These are phyloP conservation scores for Ettlia oleoabundans DNA, from an alignment of 139 green algal species.

Conservation along the genomic window DNA sequence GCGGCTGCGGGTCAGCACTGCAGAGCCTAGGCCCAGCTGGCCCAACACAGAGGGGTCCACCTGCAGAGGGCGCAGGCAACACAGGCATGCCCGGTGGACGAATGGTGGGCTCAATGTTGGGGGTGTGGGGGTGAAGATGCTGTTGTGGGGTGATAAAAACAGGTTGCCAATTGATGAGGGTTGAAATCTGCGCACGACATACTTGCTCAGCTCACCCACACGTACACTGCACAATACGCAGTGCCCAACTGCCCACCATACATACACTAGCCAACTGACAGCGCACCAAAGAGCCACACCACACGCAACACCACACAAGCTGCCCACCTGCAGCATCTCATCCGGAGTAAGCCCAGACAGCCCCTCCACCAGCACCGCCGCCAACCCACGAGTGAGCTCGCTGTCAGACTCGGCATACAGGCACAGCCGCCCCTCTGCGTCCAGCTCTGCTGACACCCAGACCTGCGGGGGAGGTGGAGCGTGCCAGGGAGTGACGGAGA, in stretches of 20 bases:
- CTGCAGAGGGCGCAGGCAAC: neutral
- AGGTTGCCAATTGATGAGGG: no score
- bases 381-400: slow-evolving; percentile 79
- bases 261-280: no score
- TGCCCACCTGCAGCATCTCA: slow-evolving; percentile 63
- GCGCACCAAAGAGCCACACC: no score
- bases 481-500: neutral
- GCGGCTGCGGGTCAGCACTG: slow-evolving; percentile 69
- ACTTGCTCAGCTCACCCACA: neutral
- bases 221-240: neutral
- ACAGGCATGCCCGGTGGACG: neutral
- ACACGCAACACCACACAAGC: neutral
- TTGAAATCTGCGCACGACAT: no score
- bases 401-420: slow-evolving; percentile 78
- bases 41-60: slow-evolving; percentile 43
- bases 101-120: no score
- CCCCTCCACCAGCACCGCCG: slow-evolving; percentile 63
- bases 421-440: slow-evolving; percentile 49
- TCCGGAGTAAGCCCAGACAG: slow-evolving; percentile 73
- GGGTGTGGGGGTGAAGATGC: no score
- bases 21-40: slow-evolving; percentile 53
- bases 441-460: slow-evolving; percentile 61
- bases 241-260: neutral
- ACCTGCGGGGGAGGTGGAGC: neutral
- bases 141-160: no score